A percentile compares a stretch with the other conserved stretches of the same genome.
Conservation (phyloP, 768 basidiomycete species). For the Hericium rajendrae region DNA sequence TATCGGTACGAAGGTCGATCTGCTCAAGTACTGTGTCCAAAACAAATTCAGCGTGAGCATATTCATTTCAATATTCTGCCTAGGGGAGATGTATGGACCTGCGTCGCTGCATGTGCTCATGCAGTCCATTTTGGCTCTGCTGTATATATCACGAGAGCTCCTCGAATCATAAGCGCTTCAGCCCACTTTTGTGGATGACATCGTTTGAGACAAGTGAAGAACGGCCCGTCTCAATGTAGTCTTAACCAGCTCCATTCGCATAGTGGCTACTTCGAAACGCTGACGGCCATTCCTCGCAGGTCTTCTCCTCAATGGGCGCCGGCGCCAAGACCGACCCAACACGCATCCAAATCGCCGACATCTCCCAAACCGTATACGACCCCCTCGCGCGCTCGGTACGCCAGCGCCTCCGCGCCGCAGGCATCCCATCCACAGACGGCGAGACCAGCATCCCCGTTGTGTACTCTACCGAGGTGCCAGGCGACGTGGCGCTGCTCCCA, state of each 20-base stretch:
- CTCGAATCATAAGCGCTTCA: no score
- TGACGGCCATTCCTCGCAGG: constrained; percentile 28
- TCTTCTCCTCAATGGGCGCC: constrained; percentile 97
- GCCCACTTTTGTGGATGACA: no score
- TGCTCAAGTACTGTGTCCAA: constrained; percentile 81
- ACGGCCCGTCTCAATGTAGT: no score
- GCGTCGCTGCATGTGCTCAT: no score
- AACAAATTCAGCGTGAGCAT: constrained; percentile 60
- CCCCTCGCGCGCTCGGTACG: constrained; percentile 90
- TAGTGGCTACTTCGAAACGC: no score
- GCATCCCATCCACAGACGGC: constrained; percentile 14
- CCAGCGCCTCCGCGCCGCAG: constrained; percentile 45
- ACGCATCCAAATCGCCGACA: constrained; percentile 90
- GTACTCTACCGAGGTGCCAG: constrained; percentile 90
- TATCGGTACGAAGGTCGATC: constrained; percentile 91
- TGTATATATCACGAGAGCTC: no score
- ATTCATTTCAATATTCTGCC: background rate
- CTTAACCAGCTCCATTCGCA: no score
- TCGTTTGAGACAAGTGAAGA: no score
- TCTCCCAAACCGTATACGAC: constrained; percentile 87
- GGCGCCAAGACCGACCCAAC: constrained; percentile 93
- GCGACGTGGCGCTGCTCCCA: constrained; percentile 81
- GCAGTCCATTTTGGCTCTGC: no score
- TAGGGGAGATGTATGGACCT: no score
- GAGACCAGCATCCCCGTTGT: constrained; percentile 74